Base-by-base conservation (phyloP, 2,329 filamentous ascomycete species). In the Fusarium sp. region DNA sequence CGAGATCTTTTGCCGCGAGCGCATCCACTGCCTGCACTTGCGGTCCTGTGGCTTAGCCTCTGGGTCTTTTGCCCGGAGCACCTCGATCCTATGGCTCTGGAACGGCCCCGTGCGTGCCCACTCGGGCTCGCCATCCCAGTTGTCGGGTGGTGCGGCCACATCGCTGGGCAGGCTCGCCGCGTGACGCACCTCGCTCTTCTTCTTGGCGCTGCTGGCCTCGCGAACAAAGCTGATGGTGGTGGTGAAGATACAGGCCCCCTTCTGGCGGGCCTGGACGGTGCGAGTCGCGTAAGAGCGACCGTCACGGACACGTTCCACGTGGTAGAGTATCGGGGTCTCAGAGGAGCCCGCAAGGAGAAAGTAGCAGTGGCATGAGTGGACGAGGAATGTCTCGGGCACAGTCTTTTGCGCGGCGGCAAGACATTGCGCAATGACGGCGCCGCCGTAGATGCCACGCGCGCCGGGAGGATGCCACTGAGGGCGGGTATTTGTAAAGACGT, bases 311-410 rank as follows among this genome's bases (percentile, higher is more conserved):
- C 93, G 89, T 84, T 98, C 96, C 48, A 99, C 96, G 78, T 98
- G 94, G 84, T 97, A 98, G 67, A 98, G 87, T 71, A 98, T 92
- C 34, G 96, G 95, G 16, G 96, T 91, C 65, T 92, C 89, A 12
- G 90, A 87, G 77, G 95, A 93, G 30, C 96, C 96, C 6, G 95
- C 95, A 2, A 98, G 90, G 36, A 99, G 91, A 81, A 99, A 99
- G 85, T 98, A 99, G 88, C 96, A 98, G 87, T 99, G 96, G 92
- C 97, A 98, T 78, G 92, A 95, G 85, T 99, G 96, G 52, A 96
- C 90, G 64, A 91, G 88, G 81, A 97, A 98, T 78, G 93, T 86
- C 28, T 85, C 80, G 0, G 92, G 91, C 3, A 99, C 93, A 9
- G 96, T 99, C 77, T 90, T 89, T 80, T 97, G 94, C 27, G 94